Evolutionary conservation across 345 rosid genomes (phyloP).

Genomic region (Raphanus raphanistrum): DNA sequence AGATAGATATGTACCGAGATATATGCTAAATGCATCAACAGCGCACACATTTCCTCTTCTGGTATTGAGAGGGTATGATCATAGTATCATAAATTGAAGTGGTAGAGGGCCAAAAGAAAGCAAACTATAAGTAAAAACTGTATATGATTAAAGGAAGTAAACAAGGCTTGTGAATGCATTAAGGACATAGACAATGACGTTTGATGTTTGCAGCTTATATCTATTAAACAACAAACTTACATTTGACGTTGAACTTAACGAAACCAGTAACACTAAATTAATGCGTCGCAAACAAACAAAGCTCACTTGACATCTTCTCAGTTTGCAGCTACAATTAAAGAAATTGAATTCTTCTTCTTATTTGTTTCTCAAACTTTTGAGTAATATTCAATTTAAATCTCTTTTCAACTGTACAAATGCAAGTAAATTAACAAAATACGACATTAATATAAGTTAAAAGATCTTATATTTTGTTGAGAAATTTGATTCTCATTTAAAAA

Average conservation of each 20-base stretch:
- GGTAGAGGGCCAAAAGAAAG: background rate
- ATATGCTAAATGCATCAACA: constrained; percentile 4
- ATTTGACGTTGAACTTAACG: background rate
- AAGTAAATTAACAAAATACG: too few species aligned
- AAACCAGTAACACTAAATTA: background rate
- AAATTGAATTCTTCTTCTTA: too few species aligned
- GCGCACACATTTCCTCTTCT: background rate
- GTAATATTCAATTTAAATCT: too few species aligned
- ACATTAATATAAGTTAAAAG: too few species aligned
- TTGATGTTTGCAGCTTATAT: too few species aligned
- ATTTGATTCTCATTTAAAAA: too few species aligned
- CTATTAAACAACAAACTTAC: too few species aligned
- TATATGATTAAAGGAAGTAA: background rate
- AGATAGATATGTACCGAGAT: background rate
- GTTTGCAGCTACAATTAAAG: too few species aligned
- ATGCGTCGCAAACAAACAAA: background rate
- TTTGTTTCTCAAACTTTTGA: too few species aligned
- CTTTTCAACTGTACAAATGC: too few species aligned
- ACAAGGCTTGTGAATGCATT: constrained; percentile 20
- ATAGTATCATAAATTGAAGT: background rate
- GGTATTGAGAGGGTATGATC: constrained; percentile 6
- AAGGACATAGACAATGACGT: constrained; percentile 14
- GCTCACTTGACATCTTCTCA: background rate
- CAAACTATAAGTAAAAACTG: background rate
- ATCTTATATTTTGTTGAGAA: too few species aligned